Conservation (phyloP, 2,329 filamentous ascomycete genomes). For the Paecilomyces variotii region DNA sequence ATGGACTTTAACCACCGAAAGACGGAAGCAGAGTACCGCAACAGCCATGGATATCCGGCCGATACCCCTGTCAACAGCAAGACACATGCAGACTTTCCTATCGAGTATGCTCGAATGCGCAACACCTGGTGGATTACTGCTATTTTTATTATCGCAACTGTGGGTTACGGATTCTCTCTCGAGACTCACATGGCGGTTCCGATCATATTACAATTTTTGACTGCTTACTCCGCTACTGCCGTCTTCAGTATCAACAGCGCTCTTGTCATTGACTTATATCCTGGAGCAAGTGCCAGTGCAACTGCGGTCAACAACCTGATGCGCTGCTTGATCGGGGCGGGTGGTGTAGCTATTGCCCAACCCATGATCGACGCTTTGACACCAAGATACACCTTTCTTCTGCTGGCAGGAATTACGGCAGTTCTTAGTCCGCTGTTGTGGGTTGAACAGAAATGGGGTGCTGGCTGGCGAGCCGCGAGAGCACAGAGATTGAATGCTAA, state of each 20-base stretch:
- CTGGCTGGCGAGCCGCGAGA: constrained; percentile 19
- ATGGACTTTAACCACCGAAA: constrained; percentile 35
- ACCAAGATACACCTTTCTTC: constrained; percentile 19
- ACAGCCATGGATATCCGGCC: constrained; percentile 19
- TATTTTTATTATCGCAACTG: constrained; percentile 28
- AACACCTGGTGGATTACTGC: constrained; percentile 33
- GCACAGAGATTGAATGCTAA: constrained; percentile 2
- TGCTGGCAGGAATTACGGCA: constrained; percentile 21
- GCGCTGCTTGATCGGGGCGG: constrained; percentile 29
- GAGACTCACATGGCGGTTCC: constrained; percentile 24
- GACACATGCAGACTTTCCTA: constrained; percentile 32
- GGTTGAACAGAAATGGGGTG: constrained; percentile 19
- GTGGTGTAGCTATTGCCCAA: constrained; percentile 22
- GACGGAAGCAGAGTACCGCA: constrained; percentile 25
- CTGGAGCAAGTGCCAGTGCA: constrained; percentile 25
- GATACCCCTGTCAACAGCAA: constrained; percentile 21
- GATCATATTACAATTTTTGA: constrained; percentile 31
- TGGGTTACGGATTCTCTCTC: constrained; percentile 23
- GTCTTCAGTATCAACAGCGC: constrained; percentile 29
- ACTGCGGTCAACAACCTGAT: constrained; percentile 30
- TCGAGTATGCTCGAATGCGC: constrained; percentile 31
- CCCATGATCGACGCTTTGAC: constrained; percentile 23
- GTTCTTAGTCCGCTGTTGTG: constrained; percentile 15
- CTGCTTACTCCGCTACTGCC: constrained; percentile 26
- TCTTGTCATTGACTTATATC: constrained; percentile 31